Base-by-base conservation (phyloP, 805 yeast genomes). In the Saccharomyces eubayanus region DNA sequence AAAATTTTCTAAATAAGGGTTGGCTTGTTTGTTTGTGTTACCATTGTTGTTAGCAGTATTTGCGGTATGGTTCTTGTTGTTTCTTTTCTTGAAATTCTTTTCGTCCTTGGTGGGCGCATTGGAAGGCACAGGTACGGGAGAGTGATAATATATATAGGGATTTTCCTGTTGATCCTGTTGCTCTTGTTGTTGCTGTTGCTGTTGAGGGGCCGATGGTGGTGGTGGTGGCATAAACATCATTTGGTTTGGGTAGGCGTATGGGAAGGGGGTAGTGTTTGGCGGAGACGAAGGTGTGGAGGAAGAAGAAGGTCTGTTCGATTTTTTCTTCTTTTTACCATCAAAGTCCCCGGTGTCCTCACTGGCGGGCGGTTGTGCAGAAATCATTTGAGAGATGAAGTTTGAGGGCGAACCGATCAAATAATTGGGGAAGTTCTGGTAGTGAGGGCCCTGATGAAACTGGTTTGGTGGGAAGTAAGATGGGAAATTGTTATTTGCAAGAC, bases 1-100 rank as follows among this genome's bases (percentile, higher is more conserved):
- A 9, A 28, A 20, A 4, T 28, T 49, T 16, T 63, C 64, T 47
- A 62, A 48, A 50, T 63, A 65, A 29, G 67, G 67, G 36, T 65
- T 65, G 0, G 55, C 52, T 48, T 59, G 63, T 30, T 52, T 53
- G 43, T 55, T 58, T 41, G 29, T n/a, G 24, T 43, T 43, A 6
- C 11, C 21, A 5, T 43, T 43, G 47, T 47, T 47, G 31, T 47
- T 28, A 9, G 30, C 14, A 20, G 27, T 20, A 48, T 14, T 46
- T 28, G 30, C 30, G 9, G 48, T 5, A 28, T 36, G 28, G 16
- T 24, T 48, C 27, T 48, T 48, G 28, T 48, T 48, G n/a, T 48
- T 48, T 6, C 27, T 20, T 29, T 48, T 36, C 24, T 48, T 30
- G 27, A 41, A 30, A 12, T 27, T 29, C 20, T 29, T 47, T 21